Conservation (phyloP, 352 stramenopile genomes). For the Globisporangium camurandrum region DNA sequence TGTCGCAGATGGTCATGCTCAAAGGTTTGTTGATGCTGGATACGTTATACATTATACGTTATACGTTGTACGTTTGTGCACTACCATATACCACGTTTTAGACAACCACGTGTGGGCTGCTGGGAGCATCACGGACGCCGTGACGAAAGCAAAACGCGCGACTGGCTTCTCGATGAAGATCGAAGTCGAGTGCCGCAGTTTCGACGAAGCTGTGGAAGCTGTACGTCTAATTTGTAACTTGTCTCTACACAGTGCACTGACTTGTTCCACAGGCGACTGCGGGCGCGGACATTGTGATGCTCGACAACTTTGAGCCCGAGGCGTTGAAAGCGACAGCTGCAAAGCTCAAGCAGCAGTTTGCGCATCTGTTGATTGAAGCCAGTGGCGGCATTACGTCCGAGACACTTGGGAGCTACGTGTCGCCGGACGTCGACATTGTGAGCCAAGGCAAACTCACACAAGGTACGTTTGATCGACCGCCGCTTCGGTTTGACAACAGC, state of each 20-base stretch:
- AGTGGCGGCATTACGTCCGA: slow-evolving; percentile 96
- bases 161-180: slow-evolving; percentile 98
- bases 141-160: slow-evolving; percentile 87
- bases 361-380: slow-evolving; percentile 94
- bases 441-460: slow-evolving; percentile 97
- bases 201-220: slow-evolving; percentile 93
- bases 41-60: neutral
- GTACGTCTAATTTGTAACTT: too few relatives aligned
- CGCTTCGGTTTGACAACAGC: neutral
- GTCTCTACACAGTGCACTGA: too few relatives aligned
- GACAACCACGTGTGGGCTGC: slow-evolving; percentile 98
- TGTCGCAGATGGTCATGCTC: slow-evolving; percentile 99
- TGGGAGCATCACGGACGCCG: slow-evolving; percentile 93
- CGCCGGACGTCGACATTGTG: slow-evolving; percentile 94
- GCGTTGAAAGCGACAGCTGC: slow-evolving; percentile 88
- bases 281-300: slow-evolving; percentile 94
- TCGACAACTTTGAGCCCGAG: slow-evolving; percentile 97
- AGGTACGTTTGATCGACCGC: slow-evolving; percentile 26
- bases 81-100: too few relatives aligned
- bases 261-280: slow-evolving; percentile 36
- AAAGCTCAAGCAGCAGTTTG: slow-evolving; percentile 92
- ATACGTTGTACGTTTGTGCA: neutral
- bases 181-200: slow-evolving; percentile 94
- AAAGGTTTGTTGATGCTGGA: slow-evolving; percentile 55
- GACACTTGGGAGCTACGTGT: slow-evolving; percentile 92